Base-by-base conservation (phyloP, 306 rosid species). In the Heteromeles arbutifolia region DNA sequence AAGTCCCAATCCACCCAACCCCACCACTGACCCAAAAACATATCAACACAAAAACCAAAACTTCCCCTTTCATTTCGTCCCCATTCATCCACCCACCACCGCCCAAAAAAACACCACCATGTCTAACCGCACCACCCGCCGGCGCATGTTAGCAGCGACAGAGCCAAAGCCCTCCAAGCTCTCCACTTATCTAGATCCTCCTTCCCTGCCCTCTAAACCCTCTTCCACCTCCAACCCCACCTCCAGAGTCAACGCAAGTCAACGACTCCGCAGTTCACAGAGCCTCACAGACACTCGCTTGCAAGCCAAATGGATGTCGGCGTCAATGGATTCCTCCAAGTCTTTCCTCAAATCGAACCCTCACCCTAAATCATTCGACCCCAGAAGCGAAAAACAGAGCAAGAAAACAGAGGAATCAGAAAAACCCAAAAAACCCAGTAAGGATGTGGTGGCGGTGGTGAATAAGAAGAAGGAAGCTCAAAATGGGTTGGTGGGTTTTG, bases 41-140 rank as follows among this genome's bases (percentile, higher is more conserved):
- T 21, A 43, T 10, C 14, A 22, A 28, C n/a, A 17, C 77, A 24
- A 37, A 18, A 74, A 53, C 50, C 45, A 15, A 2, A 4, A 26
- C 29, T 26, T 4, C 66, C 44, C 14, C 19, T 44, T 26, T 59
- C 44, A 17, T 0, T 53, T 48, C 7, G 12, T n/a, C 22, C 22
- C 4, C 39, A 21, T 37, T 39, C 21, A 4, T 63, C 11, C 2
- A 6, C 52, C 8, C 53, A 14, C 67, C 74, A 18, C 67, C 3
- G 53, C 53, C 53, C 21, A n/a, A 76, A 15, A 18, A 39, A 48
- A 25, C 53, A 34, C 81, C 73, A 31, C 34, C 70, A 86, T 88
- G 91, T 83, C 95, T 28, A 86, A 82, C 87, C 84, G 83, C 37
- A n/a, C 82, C 82, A 56, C 83, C 53, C 90, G 81, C 8, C 88